phyloP scores from a whole-genome alignment of 306 rosid species.

The Cucumis cinereus region DNA sequence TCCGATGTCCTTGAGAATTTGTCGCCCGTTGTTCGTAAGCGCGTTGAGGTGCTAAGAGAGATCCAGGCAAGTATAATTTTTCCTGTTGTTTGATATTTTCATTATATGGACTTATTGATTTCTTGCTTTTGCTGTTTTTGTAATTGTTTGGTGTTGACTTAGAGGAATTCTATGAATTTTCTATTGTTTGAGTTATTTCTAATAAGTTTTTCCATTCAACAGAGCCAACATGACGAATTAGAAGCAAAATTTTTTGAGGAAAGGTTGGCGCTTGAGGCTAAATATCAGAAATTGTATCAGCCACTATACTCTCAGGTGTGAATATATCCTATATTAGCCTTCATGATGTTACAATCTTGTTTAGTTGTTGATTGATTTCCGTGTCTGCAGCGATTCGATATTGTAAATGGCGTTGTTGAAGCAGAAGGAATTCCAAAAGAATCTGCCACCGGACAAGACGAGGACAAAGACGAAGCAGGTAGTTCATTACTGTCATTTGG shows the following conservation, averaged over 20 bases:
- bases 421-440: constrained; percentile 46
- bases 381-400: constrained; percentile 46
- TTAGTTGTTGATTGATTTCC: background rate
- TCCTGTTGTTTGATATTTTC: background rate
- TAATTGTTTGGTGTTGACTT: background rate
- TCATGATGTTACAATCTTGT: background rate
- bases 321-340: background rate
- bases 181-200: background rate
- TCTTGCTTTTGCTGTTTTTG: background rate
- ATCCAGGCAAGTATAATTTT: constrained; percentile 41
- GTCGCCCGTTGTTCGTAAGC: constrained; percentile 51
- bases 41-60: constrained; percentile 83
- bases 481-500: background rate
- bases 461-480: constrained; percentile 39
- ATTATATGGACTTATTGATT: background rate
- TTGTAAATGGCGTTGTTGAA: constrained; percentile 64
- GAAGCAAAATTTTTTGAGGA: constrained; percentile 84
- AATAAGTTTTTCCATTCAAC: background rate
- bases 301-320: constrained; percentile 66
- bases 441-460: constrained; percentile 22
- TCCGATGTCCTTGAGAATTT: constrained; percentile 53
- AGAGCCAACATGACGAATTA: constrained; percentile 73
- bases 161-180: background rate
- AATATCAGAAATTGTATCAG: constrained; percentile 71
- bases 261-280: constrained; percentile 85